Evolutionary conservation across 306 rosid genomes (phyloP), one percentile per base, ranked within the genome.

Genomic region (Nissolia schottii): DNA sequence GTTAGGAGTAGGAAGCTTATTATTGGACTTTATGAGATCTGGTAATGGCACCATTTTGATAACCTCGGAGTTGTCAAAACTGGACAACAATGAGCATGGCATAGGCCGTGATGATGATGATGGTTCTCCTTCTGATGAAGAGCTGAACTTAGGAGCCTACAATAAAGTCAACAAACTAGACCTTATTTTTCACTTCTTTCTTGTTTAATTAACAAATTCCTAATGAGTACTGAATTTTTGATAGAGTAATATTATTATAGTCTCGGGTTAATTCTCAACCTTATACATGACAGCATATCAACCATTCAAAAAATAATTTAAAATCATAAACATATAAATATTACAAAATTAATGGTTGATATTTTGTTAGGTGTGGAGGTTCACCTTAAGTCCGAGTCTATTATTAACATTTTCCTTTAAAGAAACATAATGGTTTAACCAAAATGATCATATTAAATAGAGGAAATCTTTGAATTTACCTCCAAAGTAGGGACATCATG

Each of bases 101-200:
- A 66, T 75, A 48, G 82, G 75, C 70, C 58, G 83, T 18, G 83
- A 70, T 19, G 88, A 70, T 19, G 88, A 83, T 19, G 51, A 83
- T 20, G 84, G 50, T 63, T 87, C 98, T 59, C 86, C 96, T 70
- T 85, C 91, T n/a, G 90, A 85, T 74, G 82, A 76, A 61, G 85
- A 79, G 67, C 83, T 81, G 37, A 88, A 76, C 75, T 79, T 87
- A 20, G 86, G 79, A 77, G 67, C 85, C 98, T 92, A 5, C 51
- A 15, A 68, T 13, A 29, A 68, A 56, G 16, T 20, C 25, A 43
- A 54, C 2, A 65, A 46, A 23, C 4, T 56, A 58, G n/a, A n/a
- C n/a, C n/a, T n/a, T n/a, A n/a, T n/a, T n/a, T n/a, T n/a, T n/a
- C n/a, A n/a, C n/a, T n/a, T n/a, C n/a, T n/a, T n/a, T n/a, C n/a